Evolutionary conservation across 768 basidiomycete genomes (phyloP).

Genomic region (Hortiboletus flavorubellus): DNA sequence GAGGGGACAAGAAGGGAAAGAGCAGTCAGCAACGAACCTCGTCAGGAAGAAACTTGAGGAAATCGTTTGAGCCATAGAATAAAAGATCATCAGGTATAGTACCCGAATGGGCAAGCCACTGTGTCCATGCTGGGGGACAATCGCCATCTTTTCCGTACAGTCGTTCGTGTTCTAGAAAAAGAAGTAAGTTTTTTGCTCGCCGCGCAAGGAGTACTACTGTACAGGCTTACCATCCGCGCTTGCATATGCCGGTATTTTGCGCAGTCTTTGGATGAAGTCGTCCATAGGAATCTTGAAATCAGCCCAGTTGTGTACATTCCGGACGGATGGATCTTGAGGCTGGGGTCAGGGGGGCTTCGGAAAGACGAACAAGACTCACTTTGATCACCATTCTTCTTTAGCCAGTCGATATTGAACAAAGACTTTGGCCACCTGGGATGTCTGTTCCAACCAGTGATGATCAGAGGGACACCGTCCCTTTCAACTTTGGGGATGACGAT

Average conservation of each 20-base stretch:
- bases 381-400: slow-evolving; percentile 36
- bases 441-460: slow-evolving; percentile 60
- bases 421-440: slow-evolving; percentile 51
- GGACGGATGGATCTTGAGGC: slow-evolving; percentile 49
- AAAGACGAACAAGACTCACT: slow-evolving; percentile 12
- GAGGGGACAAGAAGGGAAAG: not conserved
- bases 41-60: slow-evolving; percentile 53
- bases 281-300: slow-evolving; percentile 51
- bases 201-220: not conserved
- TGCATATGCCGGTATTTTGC: slow-evolving; percentile 33
- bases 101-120: slow-evolving; percentile 49
- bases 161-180: slow-evolving; percentile 48
- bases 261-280: slow-evolving; percentile 51
- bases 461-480: slow-evolving; percentile 51
- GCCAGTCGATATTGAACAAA: slow-evolving; percentile 56
- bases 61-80: slow-evolving; percentile 53
- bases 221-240: slow-evolving; percentile 36
- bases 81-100: slow-evolving; percentile 53
- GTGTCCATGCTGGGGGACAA: slow-evolving; percentile 63
- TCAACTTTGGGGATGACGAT: slow-evolving; percentile 46
- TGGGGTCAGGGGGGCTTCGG: slow-evolving; percentile 4
- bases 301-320: slow-evolving; percentile 57
- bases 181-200: not conserved
- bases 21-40: slow-evolving; percentile 36
- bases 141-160: slow-evolving; percentile 76